phyloP scores from a whole-genome alignment of 2,329 filamentous ascomycete species.

The Cercospora sp. region DNA sequence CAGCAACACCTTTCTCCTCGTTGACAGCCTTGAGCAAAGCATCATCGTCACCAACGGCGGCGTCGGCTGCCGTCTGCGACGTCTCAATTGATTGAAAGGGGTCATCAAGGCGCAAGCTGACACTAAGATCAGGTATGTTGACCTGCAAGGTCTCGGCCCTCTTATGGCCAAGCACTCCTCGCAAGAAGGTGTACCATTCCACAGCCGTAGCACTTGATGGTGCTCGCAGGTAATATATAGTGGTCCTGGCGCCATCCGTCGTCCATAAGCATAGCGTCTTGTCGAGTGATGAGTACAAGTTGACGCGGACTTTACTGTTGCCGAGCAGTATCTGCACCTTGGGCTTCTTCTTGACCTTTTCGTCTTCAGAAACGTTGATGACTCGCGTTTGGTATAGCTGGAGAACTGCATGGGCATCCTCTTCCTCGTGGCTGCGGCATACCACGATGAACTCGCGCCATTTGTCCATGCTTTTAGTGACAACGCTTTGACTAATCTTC shows the following conservation, averaged over 20 bases:
- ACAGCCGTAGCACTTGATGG: slow-evolving; percentile 62
- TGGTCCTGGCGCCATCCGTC: slow-evolving; percentile 54
- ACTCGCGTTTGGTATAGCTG: slow-evolving; percentile 46
- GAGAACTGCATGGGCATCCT: slow-evolving; percentile 47
- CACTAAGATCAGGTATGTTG: slow-evolving; percentile 62
- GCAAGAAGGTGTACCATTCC: slow-evolving; percentile 69
- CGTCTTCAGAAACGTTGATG: slow-evolving; percentile 55
- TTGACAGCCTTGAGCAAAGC: slow-evolving; percentile 48
- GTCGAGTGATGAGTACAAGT: slow-evolving; percentile 65
- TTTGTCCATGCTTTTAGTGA: slow-evolving; percentile 60
- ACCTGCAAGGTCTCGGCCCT: slow-evolving; percentile 59
- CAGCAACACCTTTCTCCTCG: slow-evolving; percentile 58
- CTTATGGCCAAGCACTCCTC: slow-evolving; percentile 59
- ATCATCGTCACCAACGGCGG: slow-evolving; percentile 49
- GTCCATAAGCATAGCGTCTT: slow-evolving; percentile 67
- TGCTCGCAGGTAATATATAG: slow-evolving; percentile 63
- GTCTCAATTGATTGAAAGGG: slow-evolving; percentile 58
- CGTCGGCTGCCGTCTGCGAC: slow-evolving; percentile 44
- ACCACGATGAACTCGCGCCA: slow-evolving; percentile 66
- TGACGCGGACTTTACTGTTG: slow-evolving; percentile 56
- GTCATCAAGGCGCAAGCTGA: slow-evolving; percentile 59
- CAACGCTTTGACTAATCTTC: slow-evolving; percentile 60
- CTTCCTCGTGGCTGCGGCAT: slow-evolving; percentile 58
- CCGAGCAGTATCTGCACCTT: slow-evolving; percentile 60
- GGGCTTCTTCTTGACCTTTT: slow-evolving; percentile 55